Evolutionary conservation across 139 green algal genomes (phyloP).

Genomic region (Coelastrella sp.): DNA sequence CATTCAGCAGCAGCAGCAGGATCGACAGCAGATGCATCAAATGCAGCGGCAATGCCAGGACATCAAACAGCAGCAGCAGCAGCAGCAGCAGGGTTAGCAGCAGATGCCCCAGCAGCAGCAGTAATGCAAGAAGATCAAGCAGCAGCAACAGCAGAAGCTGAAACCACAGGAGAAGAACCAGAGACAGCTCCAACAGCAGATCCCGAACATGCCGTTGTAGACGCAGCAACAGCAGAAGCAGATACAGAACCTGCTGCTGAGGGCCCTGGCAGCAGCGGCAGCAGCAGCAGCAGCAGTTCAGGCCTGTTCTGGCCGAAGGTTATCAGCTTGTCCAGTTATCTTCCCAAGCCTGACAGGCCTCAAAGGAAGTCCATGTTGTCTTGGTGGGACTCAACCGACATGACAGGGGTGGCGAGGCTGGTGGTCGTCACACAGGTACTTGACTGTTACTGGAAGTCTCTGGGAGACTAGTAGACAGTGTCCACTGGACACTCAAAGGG

Average conservation of each 20-base stretch:
- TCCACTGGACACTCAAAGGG: neutral
- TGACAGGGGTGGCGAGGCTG: neutral
- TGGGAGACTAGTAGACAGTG: neutral
- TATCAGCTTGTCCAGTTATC: neutral
- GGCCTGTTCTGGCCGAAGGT: neutral
- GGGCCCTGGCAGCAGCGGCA: neutral
- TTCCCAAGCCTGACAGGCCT: neutral
- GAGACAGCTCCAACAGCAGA: too few relatives aligned
- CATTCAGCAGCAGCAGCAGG: neutral
- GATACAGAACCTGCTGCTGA: neutral
- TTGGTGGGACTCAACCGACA: neutral
- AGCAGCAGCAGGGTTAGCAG: too few relatives aligned
- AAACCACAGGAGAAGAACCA: too few relatives aligned
- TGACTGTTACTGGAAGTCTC: too few relatives aligned
- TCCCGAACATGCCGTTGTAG: too few relatives aligned
- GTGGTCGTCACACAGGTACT: slow-evolving; percentile 9
- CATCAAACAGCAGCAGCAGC: too few relatives aligned
- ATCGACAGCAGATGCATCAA: too few relatives aligned
- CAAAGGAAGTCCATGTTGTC: too few relatives aligned
- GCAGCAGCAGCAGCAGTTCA: neutral
- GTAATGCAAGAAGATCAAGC: neutral
- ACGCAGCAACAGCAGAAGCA: too few relatives aligned
- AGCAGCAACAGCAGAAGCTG: neutral
- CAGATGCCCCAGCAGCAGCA: too few relatives aligned
- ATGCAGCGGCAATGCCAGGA: too few relatives aligned